A percentile compares a stretch with the other conserved stretches of the same genome.
Conservation (phyloP, 1,139 yeast species). For the Blastobotrys serpentis region DNA sequence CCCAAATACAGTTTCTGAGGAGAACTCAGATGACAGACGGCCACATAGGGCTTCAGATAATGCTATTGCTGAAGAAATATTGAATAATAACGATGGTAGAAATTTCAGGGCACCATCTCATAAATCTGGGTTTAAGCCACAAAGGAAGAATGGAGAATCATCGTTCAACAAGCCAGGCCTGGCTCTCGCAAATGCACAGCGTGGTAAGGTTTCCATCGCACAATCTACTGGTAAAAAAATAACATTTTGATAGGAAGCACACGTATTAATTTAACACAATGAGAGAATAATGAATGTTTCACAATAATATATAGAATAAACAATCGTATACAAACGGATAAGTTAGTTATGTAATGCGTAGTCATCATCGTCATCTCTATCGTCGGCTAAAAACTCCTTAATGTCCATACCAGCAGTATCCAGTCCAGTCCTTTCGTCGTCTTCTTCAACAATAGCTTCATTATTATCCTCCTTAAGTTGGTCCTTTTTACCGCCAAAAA, state of each 20-base stretch:
- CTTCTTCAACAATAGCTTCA: conserved; percentile 23
- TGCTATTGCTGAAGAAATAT: neutral
- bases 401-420: conserved; percentile 1
- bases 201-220: conserved; percentile 88
- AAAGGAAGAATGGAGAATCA: conserved; percentile 46
- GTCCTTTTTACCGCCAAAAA: conserved; percentile 33
- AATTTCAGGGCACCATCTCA: too few species aligned
- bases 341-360: conserved; percentile 5
- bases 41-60: conserved; percentile 3
- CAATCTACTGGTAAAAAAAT: conserved; percentile 87
- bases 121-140: conserved; percentile 17
- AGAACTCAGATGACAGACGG: neutral
- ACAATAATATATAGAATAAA: neutral
- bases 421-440: conserved; percentile 12
- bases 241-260: conserved; percentile 60
- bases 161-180: conserved; percentile 61
- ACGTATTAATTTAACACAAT: too few species aligned
- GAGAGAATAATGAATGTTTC: too few species aligned
- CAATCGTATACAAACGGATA: neutral
- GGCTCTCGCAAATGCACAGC: conserved; percentile 83
- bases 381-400: conserved; percentile 4
- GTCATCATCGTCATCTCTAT: conserved; percentile 9
- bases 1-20: neutral
- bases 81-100: neutral
- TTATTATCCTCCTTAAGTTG: conserved; percentile 16